Evolutionary conservation across 2,329 filamentous ascomycete species (phyloP).

Genomic region (Clonostachys byssicola): DNA sequence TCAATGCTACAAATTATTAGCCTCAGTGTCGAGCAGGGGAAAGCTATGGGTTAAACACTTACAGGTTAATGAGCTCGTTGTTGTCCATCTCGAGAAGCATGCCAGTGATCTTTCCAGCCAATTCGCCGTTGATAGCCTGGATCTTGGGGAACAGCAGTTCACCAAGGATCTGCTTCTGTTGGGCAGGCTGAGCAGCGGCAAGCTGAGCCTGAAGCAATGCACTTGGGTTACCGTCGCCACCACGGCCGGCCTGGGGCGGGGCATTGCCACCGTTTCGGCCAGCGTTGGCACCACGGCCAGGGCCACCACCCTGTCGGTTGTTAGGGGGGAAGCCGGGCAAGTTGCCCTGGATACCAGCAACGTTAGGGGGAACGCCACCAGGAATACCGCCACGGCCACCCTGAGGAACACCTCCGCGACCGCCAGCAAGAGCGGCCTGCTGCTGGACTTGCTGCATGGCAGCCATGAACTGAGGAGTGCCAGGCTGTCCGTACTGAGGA

Average conservation of each 20-base stretch:
- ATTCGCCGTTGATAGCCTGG: conserved; percentile 84
- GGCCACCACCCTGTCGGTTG: conserved; percentile 46
- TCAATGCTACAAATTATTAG: conserved; percentile 61
- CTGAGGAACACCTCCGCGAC: conserved; percentile 60
- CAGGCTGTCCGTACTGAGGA: conserved; percentile 74
- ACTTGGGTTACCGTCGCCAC: conserved; percentile 34
- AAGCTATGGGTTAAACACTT: conserved; percentile 44
- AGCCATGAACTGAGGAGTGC: conserved; percentile 74
- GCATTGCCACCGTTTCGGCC: conserved; percentile 35
- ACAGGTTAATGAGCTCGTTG: conserved; percentile 88
- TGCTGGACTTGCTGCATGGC: conserved; percentile 78
- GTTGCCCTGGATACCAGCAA: conserved; percentile 41
- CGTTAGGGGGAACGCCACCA: conserved; percentile 69
- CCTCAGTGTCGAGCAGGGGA: neutral
- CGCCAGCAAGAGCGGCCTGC: conserved; percentile 41
- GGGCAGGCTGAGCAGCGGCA: conserved; percentile 52
- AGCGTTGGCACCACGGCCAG: conserved; percentile 37
- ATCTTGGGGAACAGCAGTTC: conserved; percentile 99
- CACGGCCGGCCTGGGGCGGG: conserved; percentile 31
- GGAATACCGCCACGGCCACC: conserved; percentile 72
- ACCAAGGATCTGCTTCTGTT: conserved; percentile 98
- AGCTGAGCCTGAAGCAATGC: conserved; percentile 53
- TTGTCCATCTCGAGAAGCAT: conserved; percentile 99
- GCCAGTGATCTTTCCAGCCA: conserved; percentile 98
- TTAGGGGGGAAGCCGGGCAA: conserved; percentile 56